Evolutionary conservation across 23 red algal species (phyloP), one percentile per base, ranked within the genome.

Genomic region (Gracilariopsis chorda): DNA sequence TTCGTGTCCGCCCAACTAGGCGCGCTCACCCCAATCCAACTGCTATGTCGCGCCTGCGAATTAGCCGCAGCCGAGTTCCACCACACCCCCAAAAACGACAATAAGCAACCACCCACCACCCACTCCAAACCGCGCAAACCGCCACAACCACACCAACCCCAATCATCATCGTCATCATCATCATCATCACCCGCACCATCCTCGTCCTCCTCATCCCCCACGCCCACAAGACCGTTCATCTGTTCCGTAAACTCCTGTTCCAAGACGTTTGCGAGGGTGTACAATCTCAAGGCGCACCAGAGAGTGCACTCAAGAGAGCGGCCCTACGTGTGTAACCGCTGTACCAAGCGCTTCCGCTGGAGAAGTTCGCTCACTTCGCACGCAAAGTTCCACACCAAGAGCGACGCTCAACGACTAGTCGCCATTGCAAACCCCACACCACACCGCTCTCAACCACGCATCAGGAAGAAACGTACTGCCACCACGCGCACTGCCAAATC

Each of bases 211-310:
- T 30, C 9, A 7, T 7, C n/a, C 4, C 57, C 25, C 13, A 30
- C 21, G 11, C 32, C 11, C 59, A 4, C 24, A 8, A 64, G 59
- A 16, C 62, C 30, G 28, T 68, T 68, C 17, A 19, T 39, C 20
- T 68, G 62, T 36, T 5, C 32, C 6, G 62, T 68, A 36, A 7
- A 19, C 62, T 68, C 62, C 14, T 68, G 62, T 25, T 39, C 62
- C 28, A 68, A 68, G 62, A 68, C 62, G 62, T 68, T 68, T 68
- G 62, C 62, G 28, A 19, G 62, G 14, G 62, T 68, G 28, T 68
- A 85, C 35, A 85, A 85, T 33, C 62, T 85, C 57, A 65, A 70
- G 57, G 80, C 80, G 30, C 80, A 85, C 45, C 80, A 69, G 25
- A 55, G 80, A 19, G 59, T 85, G 35, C 80, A 85, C 36, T 67